Evolutionary conservation across 176 grass and related monocot genomes (phyloP).

Genomic region (Pontederia paniculata): DNA sequence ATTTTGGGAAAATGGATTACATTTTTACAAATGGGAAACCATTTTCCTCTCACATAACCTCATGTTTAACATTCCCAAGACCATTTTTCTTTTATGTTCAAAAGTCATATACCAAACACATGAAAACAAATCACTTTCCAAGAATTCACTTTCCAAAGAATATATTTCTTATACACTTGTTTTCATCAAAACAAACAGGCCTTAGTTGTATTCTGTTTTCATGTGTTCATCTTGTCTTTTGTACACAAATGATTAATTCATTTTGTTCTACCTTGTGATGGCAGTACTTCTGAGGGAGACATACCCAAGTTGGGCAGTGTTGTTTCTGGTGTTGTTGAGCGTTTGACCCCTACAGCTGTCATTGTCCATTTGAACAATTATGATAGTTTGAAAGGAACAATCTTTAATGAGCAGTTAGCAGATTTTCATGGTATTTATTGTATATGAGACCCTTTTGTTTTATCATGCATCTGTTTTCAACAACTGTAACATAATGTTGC

Average conservation of each 20-base stretch:
- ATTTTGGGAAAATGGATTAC: too few species aligned
- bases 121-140: too few species aligned
- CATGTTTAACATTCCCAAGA: too few species aligned
- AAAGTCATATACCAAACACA: too few species aligned
- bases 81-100: too few species aligned
- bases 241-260: not conserved
- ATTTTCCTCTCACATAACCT: too few species aligned
- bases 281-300: constrained; percentile 34
- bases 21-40: too few species aligned
- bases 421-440: constrained; percentile 46
- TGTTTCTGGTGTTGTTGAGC: constrained; percentile 80
- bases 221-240: not conserved
- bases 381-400: constrained; percentile 55
- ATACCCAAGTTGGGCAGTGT: constrained; percentile 48
- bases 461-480: not conserved
- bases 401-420: constrained; percentile 71
- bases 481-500: not conserved
- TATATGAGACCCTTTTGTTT: not conserved
- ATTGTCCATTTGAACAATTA: constrained; percentile 49
- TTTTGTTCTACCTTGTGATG: not conserved
- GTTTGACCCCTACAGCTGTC: constrained; percentile 63
- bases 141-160: too few species aligned
- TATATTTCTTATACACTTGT: too few species aligned
- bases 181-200: too few species aligned
- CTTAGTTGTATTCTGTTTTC: not conserved